Conservation (phyloP, 2,329 filamentous ascomycete species). For the Sclerotinia spermophila region DNA sequence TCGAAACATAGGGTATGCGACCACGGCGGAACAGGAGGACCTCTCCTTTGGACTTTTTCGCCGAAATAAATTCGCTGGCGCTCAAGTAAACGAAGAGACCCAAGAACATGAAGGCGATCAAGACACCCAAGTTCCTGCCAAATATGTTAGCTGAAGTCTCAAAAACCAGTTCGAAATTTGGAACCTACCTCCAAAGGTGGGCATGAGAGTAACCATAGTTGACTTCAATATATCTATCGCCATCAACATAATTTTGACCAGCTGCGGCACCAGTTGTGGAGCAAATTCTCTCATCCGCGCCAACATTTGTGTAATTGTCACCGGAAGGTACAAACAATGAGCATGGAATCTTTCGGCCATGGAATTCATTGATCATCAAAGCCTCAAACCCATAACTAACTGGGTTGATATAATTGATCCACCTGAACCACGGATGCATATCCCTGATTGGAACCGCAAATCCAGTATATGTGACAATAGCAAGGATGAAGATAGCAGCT, state of each 20-base stretch:
- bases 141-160: conserved; percentile 28
- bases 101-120: conserved; percentile 60
- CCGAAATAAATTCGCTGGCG: conserved; percentile 59
- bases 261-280: conserved; percentile 53
- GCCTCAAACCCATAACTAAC: conserved; percentile 65
- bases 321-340: conserved; percentile 30
- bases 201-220: conserved; percentile 54
- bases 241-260: conserved; percentile 51
- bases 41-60: conserved; percentile 74
- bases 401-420: conserved; percentile 68
- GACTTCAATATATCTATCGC: conserved; percentile 54
- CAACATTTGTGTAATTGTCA: conserved; percentile 24
- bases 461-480: conserved; percentile 38
- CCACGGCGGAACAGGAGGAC: conserved; percentile 72
- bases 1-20: conserved; percentile 41
- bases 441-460: conserved; percentile 52
- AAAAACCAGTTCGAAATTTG: neutral
- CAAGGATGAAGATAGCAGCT: conserved; percentile 62
- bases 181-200: conserved; percentile 57
- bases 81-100: conserved; percentile 61
- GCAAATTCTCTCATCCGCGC: conserved; percentile 45
- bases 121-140: conserved; percentile 60
- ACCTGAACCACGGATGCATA: conserved; percentile 54
- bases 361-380: conserved; percentile 80
- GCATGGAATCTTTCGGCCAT: conserved; percentile 29